Base-by-base conservation (phyloP, 306 rosid species). In the Vigna angularis region DNA sequence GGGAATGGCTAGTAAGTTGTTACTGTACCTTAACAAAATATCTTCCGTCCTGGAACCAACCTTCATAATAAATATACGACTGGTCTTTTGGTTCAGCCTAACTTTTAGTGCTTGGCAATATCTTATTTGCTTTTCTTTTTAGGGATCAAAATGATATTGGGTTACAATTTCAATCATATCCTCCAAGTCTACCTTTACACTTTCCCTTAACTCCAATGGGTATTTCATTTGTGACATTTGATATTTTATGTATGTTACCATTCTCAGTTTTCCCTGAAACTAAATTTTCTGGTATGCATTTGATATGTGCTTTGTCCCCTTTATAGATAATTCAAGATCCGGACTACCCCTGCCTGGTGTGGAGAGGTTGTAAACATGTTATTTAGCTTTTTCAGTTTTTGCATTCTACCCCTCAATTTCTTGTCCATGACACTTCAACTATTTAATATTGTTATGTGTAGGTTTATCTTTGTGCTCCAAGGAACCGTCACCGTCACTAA, bases 391-490 rank as follows among this genome's bases (percentile, higher is more conserved):
- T 71, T 67, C 70, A 79, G 30, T 86, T 79, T 76, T 32, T 69
- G 42, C 57, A 72, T 40, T 72, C 61, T 61, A 62, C 26, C 62
- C 36, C 32, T 13, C 24, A 12, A 44, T 45, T 64, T 24, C 62
- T 50, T 28, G 73, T 72, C 59, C n/a, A 52, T 72, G 72, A 47
- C 18, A 34, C 65, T 66, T 32, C 42, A 50, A 47, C 65, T 75
- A 72, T 58, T 58, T 59, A 52, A 22, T 62, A 36, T 81, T 82
- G 26, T 72, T 84, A 2, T 66, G 48, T 87, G 73, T 81, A 95
- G 99, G 83, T 90, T 95, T 63, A 70, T 95, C 83, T 95, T 95
- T 89, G 97, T 95, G 81, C 87, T 95, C 76, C 87, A 90, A 65
- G 99, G 99, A 80, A 81, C 81, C 62, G 83, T 91, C 76, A 85